These are phyloP conservation scores for Diutina catenulata DNA, from an alignment of 1,139 yeast genomes.

Conservation along the genomic window DNA sequence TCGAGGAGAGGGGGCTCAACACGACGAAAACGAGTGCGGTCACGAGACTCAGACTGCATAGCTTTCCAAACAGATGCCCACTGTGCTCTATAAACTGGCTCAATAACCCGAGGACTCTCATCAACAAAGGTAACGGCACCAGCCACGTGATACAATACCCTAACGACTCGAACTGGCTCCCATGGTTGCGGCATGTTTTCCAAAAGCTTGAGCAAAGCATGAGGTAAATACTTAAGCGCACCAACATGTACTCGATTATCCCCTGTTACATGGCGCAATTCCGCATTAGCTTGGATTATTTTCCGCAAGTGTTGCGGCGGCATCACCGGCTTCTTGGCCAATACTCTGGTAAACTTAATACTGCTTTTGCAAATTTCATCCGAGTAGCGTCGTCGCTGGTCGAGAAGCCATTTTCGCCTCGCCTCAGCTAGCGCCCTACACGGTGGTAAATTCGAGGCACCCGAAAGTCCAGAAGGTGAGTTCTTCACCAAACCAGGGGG, in stretches of 20 bases:
- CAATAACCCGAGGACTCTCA: conserved; percentile 84
- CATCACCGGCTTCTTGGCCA: conserved; percentile 66
- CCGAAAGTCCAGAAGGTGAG: neutral
- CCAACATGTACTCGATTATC: conserved; percentile 87
- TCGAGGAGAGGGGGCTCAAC: conserved; percentile 94
- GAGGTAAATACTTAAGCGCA: conserved; percentile 90
- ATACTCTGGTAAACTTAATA: conserved; percentile 28
- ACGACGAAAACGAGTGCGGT: conserved; percentile 78
- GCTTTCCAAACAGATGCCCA: conserved; percentile 92
- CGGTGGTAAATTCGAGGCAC: neutral
- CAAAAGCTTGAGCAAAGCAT: conserved; percentile 75
- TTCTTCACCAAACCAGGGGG: neutral
- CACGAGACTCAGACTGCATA: conserved; percentile 92
- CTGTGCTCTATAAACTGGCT: conserved; percentile 84
- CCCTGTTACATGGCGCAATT: conserved; percentile 72
- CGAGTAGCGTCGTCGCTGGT: conserved; percentile 45
- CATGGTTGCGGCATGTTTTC: conserved; percentile 99
- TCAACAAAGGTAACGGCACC: conserved; percentile 96
- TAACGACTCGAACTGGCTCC: conserved; percentile 81
- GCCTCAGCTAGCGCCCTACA: neutral
- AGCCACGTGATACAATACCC: conserved; percentile 76
- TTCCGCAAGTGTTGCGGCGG: conserved; percentile 92
- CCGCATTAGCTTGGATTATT: conserved; percentile 77
- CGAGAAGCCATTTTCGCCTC: conserved; percentile 43
- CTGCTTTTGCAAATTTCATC: conserved; percentile 12